These are phyloP conservation scores for Coix lacrymajobi DNA, from an alignment of 176 grass and related monocot genomes.

Conservation along the genomic window DNA sequence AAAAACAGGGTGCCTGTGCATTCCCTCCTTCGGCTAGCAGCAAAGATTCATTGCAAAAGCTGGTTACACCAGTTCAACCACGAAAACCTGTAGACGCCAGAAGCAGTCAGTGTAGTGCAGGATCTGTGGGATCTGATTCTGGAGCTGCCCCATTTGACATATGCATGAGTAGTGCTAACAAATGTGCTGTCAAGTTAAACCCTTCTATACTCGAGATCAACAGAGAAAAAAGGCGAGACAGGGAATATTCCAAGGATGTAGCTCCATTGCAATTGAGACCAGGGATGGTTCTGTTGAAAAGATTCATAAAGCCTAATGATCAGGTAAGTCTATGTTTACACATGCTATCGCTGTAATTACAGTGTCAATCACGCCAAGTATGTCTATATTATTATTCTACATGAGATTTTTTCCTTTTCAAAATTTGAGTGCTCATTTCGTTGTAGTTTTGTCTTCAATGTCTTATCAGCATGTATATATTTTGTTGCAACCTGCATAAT, in stretches of 20 bases:
- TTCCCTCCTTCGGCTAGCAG: background rate
- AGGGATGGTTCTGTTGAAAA: constrained; percentile 58
- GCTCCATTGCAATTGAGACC: constrained; percentile 18
- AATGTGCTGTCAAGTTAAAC: background rate
- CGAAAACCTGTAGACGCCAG: background rate
- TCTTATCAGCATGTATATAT: background rate
- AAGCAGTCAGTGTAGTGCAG: background rate
- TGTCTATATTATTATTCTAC: too few species aligned
- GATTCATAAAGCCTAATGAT: constrained; percentile 31
- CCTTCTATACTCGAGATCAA: constrained; percentile 19
- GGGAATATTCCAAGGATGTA: background rate
- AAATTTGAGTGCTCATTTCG: background rate
- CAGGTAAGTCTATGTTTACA: constrained; percentile 22
- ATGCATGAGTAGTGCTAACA: constrained; percentile 7
- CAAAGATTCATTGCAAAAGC: background rate
- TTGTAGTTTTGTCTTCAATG: background rate
- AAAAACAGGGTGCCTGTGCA: background rate
- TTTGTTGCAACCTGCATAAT: background rate
- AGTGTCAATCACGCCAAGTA: background rate
- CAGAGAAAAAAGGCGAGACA: constrained; percentile 27
- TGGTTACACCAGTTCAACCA: background rate
- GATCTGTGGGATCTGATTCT: constrained; percentile 12
- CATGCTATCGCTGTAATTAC: background rate
- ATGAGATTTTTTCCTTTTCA: background rate
- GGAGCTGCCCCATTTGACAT: constrained; percentile 37